Conservation (phyloP, 345 rosid species). For the Camelina laxa region DNA sequence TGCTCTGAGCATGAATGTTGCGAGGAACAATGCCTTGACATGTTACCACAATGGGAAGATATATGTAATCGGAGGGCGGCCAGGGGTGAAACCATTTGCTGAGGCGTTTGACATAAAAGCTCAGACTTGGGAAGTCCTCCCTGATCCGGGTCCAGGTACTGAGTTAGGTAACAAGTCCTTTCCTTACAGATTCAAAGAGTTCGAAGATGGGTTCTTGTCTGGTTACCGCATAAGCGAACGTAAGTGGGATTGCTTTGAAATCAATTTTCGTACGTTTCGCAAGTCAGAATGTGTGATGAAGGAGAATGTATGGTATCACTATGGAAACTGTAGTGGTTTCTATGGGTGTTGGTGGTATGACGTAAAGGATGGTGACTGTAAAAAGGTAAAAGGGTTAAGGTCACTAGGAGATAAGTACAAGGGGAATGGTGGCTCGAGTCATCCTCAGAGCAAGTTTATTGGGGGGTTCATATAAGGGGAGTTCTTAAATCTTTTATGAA, state of each 20-base stretch:
- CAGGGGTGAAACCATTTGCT: background rate
- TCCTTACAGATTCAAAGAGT: too few relatives aligned
- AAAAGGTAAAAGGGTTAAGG: background rate
- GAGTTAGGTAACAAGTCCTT: too few relatives aligned
- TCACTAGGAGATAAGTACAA: background rate
- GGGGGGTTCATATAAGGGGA: too few relatives aligned
- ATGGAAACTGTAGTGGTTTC: too few relatives aligned
- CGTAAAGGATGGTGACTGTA: background rate
- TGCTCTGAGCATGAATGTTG: background rate
- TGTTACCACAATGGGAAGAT: background rate
- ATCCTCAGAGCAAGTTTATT: too few relatives aligned
- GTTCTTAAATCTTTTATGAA: too few relatives aligned
- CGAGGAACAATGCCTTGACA: background rate
- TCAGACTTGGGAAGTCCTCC: conserved; percentile 8
- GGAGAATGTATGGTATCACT: background rate
- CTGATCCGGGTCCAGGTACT: background rate
- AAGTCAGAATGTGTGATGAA: background rate
- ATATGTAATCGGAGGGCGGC: background rate
- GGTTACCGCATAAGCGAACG: too few relatives aligned
- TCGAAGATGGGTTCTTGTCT: too few relatives aligned
- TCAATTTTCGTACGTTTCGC: too few relatives aligned
- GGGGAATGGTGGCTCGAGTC: too few relatives aligned
- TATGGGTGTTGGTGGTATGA: background rate
- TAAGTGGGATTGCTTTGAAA: too few relatives aligned
- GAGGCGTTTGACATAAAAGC: conserved; percentile 8